These are phyloP conservation scores for Tephrocybe sp. DNA, from an alignment of 768 basidiomycete genomes.

Conservation along the genomic window DNA sequence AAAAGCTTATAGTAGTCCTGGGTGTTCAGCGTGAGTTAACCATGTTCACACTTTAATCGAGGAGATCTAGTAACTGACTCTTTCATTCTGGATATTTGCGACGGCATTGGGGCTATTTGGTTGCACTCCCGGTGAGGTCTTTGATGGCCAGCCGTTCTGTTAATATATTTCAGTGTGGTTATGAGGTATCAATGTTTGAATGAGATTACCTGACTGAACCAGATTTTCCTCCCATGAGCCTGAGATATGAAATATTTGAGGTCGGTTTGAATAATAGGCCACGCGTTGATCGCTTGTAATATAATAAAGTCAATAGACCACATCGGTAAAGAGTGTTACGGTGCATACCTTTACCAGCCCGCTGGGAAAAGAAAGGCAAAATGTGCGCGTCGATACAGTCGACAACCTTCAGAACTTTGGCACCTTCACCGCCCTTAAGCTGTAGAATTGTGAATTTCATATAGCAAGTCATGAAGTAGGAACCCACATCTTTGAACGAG, in stretches of 20 bases:
- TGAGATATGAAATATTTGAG: slow-evolving; percentile 64
- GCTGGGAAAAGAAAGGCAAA: slow-evolving; percentile 62
- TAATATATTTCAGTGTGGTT: background rate
- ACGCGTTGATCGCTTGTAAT: slow-evolving; percentile 47
- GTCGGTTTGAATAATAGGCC: slow-evolving; percentile 60
- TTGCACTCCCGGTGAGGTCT: slow-evolving; percentile 55
- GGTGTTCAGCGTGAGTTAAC: background rate
- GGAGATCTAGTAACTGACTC: slow-evolving; percentile 30
- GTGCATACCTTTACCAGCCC: slow-evolving; percentile 51
- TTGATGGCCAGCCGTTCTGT: slow-evolving; percentile 79
- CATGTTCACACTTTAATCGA: background rate
- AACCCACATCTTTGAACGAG: slow-evolving; percentile 43
- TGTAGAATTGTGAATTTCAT: background rate
- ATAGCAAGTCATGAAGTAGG: background rate
- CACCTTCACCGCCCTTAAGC: slow-evolving; percentile 42
- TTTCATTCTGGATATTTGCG: slow-evolving; percentile 57
- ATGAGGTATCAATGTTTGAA: background rate
- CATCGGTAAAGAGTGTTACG: background rate
- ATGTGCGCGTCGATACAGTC: slow-evolving; percentile 69
- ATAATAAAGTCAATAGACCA: background rate
- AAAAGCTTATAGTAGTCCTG: slow-evolving; percentile 66
- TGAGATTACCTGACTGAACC: slow-evolving; percentile 61
- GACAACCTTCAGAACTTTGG: slow-evolving; percentile 53
- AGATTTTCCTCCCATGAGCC: slow-evolving; percentile 65
- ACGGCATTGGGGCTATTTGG: slow-evolving; percentile 63